A percentile compares a stretch with the other conserved stretches of the same genome.
These are phyloP conservation scores for Ophiostoma angusticollis DNA, from an alignment of 2,329 filamentous ascomycete species.

Conservation along the genomic window DNA sequence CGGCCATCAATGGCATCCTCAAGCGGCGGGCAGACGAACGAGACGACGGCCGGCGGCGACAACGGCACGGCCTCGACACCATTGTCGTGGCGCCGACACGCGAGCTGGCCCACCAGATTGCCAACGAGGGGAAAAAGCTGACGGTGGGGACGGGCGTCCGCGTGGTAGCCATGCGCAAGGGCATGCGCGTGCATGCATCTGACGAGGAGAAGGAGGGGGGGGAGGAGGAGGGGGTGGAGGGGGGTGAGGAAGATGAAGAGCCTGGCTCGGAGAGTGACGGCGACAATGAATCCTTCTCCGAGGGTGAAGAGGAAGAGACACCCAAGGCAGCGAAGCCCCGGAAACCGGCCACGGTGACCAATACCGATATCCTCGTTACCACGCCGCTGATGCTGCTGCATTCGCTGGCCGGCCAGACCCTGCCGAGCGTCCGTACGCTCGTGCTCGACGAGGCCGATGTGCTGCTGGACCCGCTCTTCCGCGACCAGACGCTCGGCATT, in stretches of 20 bases:
- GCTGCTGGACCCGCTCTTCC: conserved; percentile 79
- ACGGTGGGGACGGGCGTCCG: conserved; percentile 58
- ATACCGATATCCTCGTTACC: conserved; percentile 65
- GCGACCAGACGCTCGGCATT: conserved; percentile 72
- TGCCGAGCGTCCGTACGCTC: conserved; percentile 59
- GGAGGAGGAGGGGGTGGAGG: conserved; percentile 13
- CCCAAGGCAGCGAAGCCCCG: background rate
- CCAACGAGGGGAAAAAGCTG: conserved; percentile 76
- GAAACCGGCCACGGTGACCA: background rate
- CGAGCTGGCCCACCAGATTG: conserved; percentile 67
- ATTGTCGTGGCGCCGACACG: conserved; percentile 68
- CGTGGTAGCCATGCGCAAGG: conserved; percentile 72
- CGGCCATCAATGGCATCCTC: conserved; percentile 65
- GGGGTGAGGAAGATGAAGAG: conserved; percentile 21
- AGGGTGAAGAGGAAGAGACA: conserved; percentile 16
- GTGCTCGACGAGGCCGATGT: conserved; percentile 93
- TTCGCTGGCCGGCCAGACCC: conserved; percentile 40
- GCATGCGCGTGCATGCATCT: conserved; percentile 50
- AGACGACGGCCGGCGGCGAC: conserved; percentile 14
- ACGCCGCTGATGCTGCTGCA: conserved; percentile 71
- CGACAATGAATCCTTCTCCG: conserved; percentile 22
- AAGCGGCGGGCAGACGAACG: conserved; percentile 32
- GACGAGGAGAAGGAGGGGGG: conserved; percentile 24
- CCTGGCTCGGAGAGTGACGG: too few relatives aligned
- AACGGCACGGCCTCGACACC: conserved; percentile 44